Base-by-base conservation (phyloP, 371 early-diverging fungal genomes). In the Apophysomyces elegans region DNA sequence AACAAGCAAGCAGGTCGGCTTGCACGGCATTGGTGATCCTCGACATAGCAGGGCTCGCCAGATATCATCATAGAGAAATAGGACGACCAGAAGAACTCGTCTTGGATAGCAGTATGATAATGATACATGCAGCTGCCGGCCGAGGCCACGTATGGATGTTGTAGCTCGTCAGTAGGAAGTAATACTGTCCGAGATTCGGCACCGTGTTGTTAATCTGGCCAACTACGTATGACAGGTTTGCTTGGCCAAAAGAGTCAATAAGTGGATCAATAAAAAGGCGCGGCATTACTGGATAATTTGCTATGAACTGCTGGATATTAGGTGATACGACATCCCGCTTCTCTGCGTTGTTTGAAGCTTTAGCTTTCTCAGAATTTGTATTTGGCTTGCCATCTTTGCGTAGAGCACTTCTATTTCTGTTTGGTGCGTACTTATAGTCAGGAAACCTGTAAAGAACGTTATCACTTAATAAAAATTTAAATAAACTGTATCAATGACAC, bases 381-480 rank as follows among this genome's bases (percentile, higher is more conserved):
- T 7, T 13, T 26, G 57, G 57, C 37, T 36, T 37, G 6, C 14
- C 7, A 14, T 57, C 57, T 32, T 57, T 13, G 11, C 57, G 32
- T 26, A 44, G 46, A 26, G 7, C 35, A 14, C 16, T 37, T 32
- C 47, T 57, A 18, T 45, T 58, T 46, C 66, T 59, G 9, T 56
- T 67, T 18, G 67, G 67, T 11, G 67, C 5, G 37, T 67, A 67
- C 37, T 67, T 67, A 14, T 67, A 67, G 26, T 67, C 32, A 5
- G 67, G 67, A 50, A 62, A 65, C 56, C 66, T 65, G 36, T 9
- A 58, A 59, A 57, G 0, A 54, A 0, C 4, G 11, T 35, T 18
- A 18, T 12, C 47, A 47, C 18, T 14, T 47, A n/a, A n/a, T 13
- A 18, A 13, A 47, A 12, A 43, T 43, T 1, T 43, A 4, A 4